These are phyloP conservation scores for Neurospora sp. DNA, from an alignment of 495 filamentous ascomycete genomes.

Conservation along the genomic window DNA sequence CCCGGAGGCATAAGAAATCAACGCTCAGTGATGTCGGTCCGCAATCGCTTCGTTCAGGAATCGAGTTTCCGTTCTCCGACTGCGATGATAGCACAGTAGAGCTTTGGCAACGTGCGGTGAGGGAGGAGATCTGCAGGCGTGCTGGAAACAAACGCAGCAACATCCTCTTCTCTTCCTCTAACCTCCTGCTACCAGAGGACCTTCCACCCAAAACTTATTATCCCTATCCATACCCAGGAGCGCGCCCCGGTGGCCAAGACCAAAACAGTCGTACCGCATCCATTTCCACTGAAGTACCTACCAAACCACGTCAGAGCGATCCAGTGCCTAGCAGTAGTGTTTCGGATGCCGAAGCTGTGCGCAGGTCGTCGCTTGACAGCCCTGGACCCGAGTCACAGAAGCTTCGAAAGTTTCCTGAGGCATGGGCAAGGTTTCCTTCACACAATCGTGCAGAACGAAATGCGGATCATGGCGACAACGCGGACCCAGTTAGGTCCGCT, in stretches of 20 bases:
- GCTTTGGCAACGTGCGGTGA: slow-evolving; percentile 12
- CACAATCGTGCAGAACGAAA: slow-evolving; percentile 24
- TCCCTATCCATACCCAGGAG: not conserved
- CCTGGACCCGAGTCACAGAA: not conserved
- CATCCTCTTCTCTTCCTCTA: not conserved
- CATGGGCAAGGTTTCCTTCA: slow-evolving; percentile 31
- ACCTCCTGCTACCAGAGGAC: not conserved
- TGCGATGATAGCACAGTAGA: slow-evolving; percentile 10
- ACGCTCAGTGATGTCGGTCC: not conserved
- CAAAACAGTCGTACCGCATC: not conserved
- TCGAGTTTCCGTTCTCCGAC: slow-evolving; percentile 1
- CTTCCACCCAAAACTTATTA: not conserved
- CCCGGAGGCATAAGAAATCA: not conserved
- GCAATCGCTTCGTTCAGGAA: not conserved
- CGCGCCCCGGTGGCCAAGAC: not conserved
- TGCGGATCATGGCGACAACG: slow-evolving; percentile 9
- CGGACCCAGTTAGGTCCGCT: slow-evolving; percentile 13
- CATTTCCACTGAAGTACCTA: not conserved
- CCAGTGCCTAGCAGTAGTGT: not conserved
- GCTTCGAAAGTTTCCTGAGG: slow-evolving; percentile 11
- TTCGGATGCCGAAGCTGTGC: not conserved
- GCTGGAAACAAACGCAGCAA: slow-evolving; percentile 4
- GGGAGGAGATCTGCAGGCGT: slow-evolving; percentile 16
- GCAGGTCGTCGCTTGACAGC: not conserved
- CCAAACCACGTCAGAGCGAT: not conserved